Percentiles rank a stretch among this genome's conserved stretches.
Conservation (phyloP, 2,329 filamentous ascomycete genomes). For the Immersiporthe knoxdaviesiana region DNA sequence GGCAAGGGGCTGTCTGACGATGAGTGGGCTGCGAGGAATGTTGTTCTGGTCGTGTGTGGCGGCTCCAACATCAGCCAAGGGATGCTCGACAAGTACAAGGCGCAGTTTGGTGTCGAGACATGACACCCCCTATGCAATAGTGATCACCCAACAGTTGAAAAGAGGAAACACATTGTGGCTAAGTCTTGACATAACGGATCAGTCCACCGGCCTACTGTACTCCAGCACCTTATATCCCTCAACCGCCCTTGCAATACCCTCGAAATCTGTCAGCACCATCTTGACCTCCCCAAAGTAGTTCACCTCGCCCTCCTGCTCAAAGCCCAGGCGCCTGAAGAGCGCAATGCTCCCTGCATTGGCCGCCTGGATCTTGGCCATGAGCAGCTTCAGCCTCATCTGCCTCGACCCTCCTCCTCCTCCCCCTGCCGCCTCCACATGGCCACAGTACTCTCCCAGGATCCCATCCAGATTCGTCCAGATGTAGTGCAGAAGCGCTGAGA, state of each 20-base stretch:
- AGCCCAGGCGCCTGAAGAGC: slow-evolving; percentile 57
- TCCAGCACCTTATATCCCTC: slow-evolving; percentile 34
- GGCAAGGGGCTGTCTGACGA: slow-evolving; percentile 56
- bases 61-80: slow-evolving; percentile 69
- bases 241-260: slow-evolving; percentile 20
- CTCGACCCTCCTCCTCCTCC: not conserved
- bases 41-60: slow-evolving; percentile 87
- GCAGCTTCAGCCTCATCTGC: slow-evolving; percentile 32
- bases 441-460: slow-evolving; percentile 61
- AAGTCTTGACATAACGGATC: not conserved
- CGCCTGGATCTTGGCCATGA: slow-evolving; percentile 55
- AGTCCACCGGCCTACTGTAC: slow-evolving; percentile 31
- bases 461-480: slow-evolving; percentile 54
- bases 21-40: slow-evolving; percentile 67
- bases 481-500: slow-evolving; percentile 72
- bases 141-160: no score
- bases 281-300: slow-evolving; percentile 66
- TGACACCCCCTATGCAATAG: not conserved
- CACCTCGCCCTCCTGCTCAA: slow-evolving; percentile 53
- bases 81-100: slow-evolving; percentile 61
- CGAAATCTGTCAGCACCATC: slow-evolving; percentile 46
- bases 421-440: slow-evolving; percentile 1
- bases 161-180: no score
- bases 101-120: slow-evolving; percentile 45
- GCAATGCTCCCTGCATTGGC: slow-evolving; percentile 55